Base-by-base conservation (phyloP, 495 filamentous ascomycete genomes). In the Penicillium salamii region DNA sequence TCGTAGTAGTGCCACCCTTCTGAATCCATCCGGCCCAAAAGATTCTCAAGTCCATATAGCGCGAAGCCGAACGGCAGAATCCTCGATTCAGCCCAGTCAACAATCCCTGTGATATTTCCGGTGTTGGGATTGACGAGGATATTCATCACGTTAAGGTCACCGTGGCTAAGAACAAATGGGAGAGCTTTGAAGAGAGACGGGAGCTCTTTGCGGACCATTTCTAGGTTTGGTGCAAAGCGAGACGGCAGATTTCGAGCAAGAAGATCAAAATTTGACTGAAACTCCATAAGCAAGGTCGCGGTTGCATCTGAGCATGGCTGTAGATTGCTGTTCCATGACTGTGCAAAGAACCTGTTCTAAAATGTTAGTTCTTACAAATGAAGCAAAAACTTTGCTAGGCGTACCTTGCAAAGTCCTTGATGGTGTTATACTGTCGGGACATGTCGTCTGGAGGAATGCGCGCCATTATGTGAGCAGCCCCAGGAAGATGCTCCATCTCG, bases 21-120 rank as follows among this genome's bases (percentile, higher is more conserved):
- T 28, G 62, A 55, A 59, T 63, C 55, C 56, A 67, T 71, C 19
- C 37, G 17, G 18, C 72, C 72, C 11, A 79, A 46, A 21, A 69
- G 15, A 52, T 71, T 74, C 56, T 69, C 54, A 29, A 77, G 51
- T 18, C 53, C 71, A 29, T 53, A 77, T 24, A 79, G 64, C 14
- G 72, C 55, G 14, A 73, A 58, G 20, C 74, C 72, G 40, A 78
- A 79, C 13, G 71, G 74, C 5, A 61, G 57, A 49, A 76, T 61
- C 18, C 50, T 69, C 28, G 72, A 61, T 26, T 77, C 69, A 29
- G 69, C 66, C 71, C 68, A 76, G 61, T 79, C 74, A 28, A 79
- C 49, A 46, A 74, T 61, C 21, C 71, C 72, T 18, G 61, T 76
- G 42, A 77, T 71, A 43, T 61, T 36, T 19, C 71, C 70, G 3